These are phyloP conservation scores for Aspergillus olivimuriae DNA, from an alignment of 495 filamentous ascomycete species.

Conservation along the genomic window DNA sequence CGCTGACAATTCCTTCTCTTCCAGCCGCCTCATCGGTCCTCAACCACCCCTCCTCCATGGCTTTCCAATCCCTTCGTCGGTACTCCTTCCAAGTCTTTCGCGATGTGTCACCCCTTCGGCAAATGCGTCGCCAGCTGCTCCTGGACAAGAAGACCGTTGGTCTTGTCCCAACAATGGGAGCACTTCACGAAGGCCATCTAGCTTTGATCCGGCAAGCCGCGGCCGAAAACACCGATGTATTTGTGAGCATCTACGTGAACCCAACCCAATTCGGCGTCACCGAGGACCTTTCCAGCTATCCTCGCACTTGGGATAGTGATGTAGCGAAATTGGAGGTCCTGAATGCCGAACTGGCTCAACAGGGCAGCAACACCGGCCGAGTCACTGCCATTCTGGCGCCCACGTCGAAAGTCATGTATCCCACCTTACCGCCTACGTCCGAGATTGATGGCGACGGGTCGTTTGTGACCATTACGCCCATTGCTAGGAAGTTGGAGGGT, in stretches of 20 bases:
- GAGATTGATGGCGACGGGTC: conserved; percentile 70
- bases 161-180: conserved; percentile 95
- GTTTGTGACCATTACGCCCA: conserved; percentile 88
- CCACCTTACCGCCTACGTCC: conserved; percentile 73
- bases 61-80: conserved; percentile 17
- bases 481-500: conserved; percentile 76
- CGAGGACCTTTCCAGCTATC: conserved; percentile 84
- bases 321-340: conserved; percentile 56
- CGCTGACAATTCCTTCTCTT: conserved; percentile 9
- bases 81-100: conserved; percentile 63
- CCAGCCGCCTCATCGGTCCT: conserved; percentile 24
- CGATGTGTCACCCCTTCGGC: conserved; percentile 62
- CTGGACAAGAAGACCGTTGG: conserved; percentile 67
- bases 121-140: conserved; percentile 62
- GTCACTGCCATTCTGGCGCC: conserved; percentile 84
- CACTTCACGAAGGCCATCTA: conserved; percentile 85
- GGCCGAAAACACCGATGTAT: conserved; percentile 71
- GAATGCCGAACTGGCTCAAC: conserved; percentile 60
- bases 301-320: conserved; percentile 83
- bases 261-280: conserved; percentile 91
- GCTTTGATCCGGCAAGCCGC: conserved; percentile 83
- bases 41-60: conserved; percentile 19
- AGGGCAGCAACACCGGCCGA: conserved; percentile 49
- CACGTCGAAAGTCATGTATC: conserved; percentile 80
- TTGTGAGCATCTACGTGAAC: conserved; percentile 91